Conservation (phyloP, 192 early-diverging fungal species). For the Backusella luteola region DNA sequence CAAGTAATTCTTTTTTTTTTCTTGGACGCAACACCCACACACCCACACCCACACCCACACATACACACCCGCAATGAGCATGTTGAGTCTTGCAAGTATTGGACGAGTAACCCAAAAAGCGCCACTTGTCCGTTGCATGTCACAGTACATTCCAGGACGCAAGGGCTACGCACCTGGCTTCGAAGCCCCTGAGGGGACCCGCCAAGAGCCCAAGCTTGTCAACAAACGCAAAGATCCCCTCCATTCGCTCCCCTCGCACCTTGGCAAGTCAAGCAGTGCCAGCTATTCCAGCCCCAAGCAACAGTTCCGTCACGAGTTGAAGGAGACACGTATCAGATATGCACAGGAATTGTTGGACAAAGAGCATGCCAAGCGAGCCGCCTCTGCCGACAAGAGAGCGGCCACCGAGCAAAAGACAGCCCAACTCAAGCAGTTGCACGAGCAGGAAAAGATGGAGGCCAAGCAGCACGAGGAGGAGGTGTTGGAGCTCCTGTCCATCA, state of each 20-base stretch:
- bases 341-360: constrained; percentile 34
- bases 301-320: constrained; percentile 26
- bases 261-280: not conserved
- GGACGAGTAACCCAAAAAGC: not conserved
- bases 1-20: not conserved
- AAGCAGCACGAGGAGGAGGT: constrained; percentile 29
- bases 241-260: constrained; percentile 24
- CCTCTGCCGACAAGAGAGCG: not conserved
- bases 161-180: constrained; percentile 37
- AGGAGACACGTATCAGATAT: constrained; percentile 23
- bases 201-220: constrained; percentile 11
- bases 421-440: not conserved
- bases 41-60: no score
- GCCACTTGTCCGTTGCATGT: not conserved
- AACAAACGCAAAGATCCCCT: constrained; percentile 16
- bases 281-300: constrained; percentile 16
- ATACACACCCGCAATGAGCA: not conserved
- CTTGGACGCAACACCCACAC: not conserved
- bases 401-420: not conserved
- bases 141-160: constrained; percentile 24
- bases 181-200: constrained; percentile 25
- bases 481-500: constrained; percentile 1
- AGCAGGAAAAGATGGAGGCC: constrained; percentile 1
- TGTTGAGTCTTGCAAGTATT: not conserved
- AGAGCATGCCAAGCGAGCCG: constrained; percentile 18